Evolutionary conservation across 805 yeast genomes (phyloP).

Genomic region (Metschnikowia shivogae): DNA sequence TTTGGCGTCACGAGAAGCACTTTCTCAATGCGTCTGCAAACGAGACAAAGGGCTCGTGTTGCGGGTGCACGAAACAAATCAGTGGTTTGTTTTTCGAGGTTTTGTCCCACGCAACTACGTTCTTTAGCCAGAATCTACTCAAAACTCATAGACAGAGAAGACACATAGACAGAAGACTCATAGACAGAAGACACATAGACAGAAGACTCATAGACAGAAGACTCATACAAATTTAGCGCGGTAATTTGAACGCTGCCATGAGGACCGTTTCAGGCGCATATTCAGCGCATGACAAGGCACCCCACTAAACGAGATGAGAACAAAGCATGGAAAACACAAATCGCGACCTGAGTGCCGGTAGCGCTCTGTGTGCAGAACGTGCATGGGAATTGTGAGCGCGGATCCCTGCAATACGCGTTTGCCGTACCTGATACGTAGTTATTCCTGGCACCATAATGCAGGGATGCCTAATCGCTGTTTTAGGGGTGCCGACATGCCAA

Average conservation of each 20-base stretch:
- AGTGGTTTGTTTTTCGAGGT: too few relatives aligned
- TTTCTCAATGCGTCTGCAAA: too few relatives aligned
- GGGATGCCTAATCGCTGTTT: not conserved
- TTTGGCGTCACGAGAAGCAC: too few relatives aligned
- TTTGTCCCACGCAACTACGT: too few relatives aligned
- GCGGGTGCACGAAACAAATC: too few relatives aligned
- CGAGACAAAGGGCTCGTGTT: too few relatives aligned
- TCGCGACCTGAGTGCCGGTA: not conserved
- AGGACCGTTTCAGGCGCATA: not conserved
- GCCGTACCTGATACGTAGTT: not conserved
- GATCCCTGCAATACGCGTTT: not conserved
- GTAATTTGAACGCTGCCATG: not conserved
- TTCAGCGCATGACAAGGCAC: not conserved
- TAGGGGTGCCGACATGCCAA: not conserved
- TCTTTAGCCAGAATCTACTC: too few relatives aligned
- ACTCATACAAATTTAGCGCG: too few relatives aligned
- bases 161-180: too few relatives aligned
- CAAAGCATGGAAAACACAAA: not conserved
- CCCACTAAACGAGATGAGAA: not conserved
- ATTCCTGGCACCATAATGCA: not conserved
- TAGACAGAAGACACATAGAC: too few relatives aligned
- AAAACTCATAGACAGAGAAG: too few relatives aligned
- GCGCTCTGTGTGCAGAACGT: not conserved
- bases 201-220: too few relatives aligned
- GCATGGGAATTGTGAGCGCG: not conserved